Evolutionary conservation across 179 eudicot genomes (phyloP).

Genomic region (Amaranthus tricolor): DNA sequence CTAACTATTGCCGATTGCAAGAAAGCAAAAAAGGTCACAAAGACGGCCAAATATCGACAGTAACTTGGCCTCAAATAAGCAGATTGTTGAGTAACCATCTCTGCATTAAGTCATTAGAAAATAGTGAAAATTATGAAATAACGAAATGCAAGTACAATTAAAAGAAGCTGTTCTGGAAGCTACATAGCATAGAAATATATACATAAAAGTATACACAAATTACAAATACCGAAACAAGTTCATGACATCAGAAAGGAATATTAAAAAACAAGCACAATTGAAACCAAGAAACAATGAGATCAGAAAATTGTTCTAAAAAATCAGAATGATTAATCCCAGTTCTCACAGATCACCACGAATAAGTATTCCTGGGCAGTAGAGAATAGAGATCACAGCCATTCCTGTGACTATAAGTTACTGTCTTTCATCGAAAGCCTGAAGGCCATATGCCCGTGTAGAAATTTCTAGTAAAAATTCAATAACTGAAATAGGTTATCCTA

Average conservation of each 20-base stretch:
- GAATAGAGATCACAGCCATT: too few species aligned
- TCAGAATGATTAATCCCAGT: too few species aligned
- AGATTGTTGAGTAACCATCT: conserved; percentile 26
- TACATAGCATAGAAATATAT: neutral
- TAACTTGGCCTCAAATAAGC: conserved; percentile 34
- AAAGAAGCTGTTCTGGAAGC: conserved; percentile 1
- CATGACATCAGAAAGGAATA: neutral
- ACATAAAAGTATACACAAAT: too few species aligned
- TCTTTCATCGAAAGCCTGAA: too few species aligned
- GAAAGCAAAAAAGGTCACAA: conserved; percentile 44
- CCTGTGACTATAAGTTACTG: too few species aligned
- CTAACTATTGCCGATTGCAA: conserved; percentile 35
- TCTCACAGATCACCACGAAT: too few species aligned
- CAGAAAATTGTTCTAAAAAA: too few species aligned
- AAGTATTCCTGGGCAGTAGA: too few species aligned
- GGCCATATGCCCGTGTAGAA: too few species aligned
- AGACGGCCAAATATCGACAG: conserved; percentile 42
- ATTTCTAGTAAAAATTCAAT: too few species aligned
- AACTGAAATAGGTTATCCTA: too few species aligned
- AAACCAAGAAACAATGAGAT: too few species aligned
- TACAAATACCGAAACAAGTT: neutral
- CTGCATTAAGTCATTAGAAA: conserved; percentile 32
- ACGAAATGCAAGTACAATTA: conserved; percentile 6
- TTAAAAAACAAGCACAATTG: neutral
- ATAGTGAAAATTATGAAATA: conserved; percentile 16